phyloP scores from a whole-genome alignment of 1,284 basidiomycete species.

The Apiotrichum laibachii region DNA sequence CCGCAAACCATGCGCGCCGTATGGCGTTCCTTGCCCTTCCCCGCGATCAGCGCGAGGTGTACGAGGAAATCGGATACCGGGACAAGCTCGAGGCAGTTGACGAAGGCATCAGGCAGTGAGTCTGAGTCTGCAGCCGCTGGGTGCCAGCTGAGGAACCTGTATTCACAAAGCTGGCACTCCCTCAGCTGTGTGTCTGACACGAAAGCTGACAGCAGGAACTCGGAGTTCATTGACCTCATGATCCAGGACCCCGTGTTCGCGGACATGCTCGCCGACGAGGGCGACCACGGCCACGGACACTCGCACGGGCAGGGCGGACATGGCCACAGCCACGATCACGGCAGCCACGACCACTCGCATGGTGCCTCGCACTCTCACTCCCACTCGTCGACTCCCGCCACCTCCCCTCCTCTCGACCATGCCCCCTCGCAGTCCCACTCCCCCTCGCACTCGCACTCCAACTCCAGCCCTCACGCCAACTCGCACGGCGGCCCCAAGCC shows the following conservation, averaged over 20 bases:
- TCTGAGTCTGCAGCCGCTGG: neutral
- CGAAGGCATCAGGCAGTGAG: constrained; percentile 49
- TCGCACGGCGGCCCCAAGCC: constrained; percentile 12
- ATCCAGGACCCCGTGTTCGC: constrained; percentile 47
- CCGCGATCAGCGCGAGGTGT: constrained; percentile 36
- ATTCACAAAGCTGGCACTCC: too few relatives aligned
- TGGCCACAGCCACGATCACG: constrained; percentile 21
- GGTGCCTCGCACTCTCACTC: neutral
- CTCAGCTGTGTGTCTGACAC: too few relatives aligned
- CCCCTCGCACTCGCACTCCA: constrained; percentile 9
- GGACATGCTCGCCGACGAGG: constrained; percentile 34
- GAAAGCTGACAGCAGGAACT: constrained; percentile 33
- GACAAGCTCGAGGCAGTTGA: constrained; percentile 52
- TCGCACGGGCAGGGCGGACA: constrained; percentile 23
- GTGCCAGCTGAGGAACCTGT: too few relatives aligned
- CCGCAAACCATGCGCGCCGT: constrained; percentile 47
- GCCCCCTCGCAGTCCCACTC: constrained; percentile 6
- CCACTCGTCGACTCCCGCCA: too few relatives aligned
- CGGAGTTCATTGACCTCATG: constrained; percentile 51
- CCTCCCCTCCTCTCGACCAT: constrained; percentile 13
- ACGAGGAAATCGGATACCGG: constrained; percentile 43
- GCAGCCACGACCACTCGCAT: neutral
- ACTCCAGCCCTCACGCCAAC: constrained; percentile 22
- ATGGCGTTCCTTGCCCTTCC: constrained; percentile 48
- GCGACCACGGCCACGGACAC: constrained; percentile 21